Evolutionary conservation across 176 grass and related monocot genomes (phyloP), one percentile per base, ranked within the genome.

Genomic region (Musa acuminata): DNA sequence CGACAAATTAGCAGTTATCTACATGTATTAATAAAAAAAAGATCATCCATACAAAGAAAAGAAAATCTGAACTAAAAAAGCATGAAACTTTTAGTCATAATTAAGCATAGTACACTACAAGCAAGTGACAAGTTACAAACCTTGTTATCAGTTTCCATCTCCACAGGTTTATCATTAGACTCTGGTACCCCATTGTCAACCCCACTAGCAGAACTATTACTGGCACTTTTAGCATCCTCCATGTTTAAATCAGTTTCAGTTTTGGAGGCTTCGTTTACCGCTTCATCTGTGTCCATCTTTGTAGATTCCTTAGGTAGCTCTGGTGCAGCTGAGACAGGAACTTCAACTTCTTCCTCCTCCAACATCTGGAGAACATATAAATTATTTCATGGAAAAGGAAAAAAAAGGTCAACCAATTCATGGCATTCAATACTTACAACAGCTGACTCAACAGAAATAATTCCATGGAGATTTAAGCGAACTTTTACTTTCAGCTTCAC

Each of bases 131-230:
- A 72, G 9, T 12, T 50, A 16, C 20, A 52, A 85, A 95, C 96
- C 91, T 95, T 99, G 11, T 55, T 69, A 81, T 99, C 96, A 65
- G 91, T 99, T 72, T 99, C 96, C 91, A 95, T 92, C 22, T 88
- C 86, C 68, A 86, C 80, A 76, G 88, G 79, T 76, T 89, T 99
- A 55, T 91, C 88, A 58, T 81, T 87, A 19, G 80, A 72, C 67
- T 84, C 71, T 52, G 80, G 80, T 67, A 76, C 55, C 12, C 91
- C 86, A 81, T 95, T 92, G 83, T 97, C 90, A 87, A 82, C 72
- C 78, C 72, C 80, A 59, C 23, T 64, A 29, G 52, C 72, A 72
- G 75, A 9, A 51, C 21, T 71, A 51, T 21, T 17, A 51, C 17
- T 20, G 3, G 52, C 10, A 57, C 14, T 74, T 13, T 55, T 55